phyloP scores from a whole-genome alignment of 2,329 filamentous ascomycete species.

The Sporothrix luriei region DNA sequence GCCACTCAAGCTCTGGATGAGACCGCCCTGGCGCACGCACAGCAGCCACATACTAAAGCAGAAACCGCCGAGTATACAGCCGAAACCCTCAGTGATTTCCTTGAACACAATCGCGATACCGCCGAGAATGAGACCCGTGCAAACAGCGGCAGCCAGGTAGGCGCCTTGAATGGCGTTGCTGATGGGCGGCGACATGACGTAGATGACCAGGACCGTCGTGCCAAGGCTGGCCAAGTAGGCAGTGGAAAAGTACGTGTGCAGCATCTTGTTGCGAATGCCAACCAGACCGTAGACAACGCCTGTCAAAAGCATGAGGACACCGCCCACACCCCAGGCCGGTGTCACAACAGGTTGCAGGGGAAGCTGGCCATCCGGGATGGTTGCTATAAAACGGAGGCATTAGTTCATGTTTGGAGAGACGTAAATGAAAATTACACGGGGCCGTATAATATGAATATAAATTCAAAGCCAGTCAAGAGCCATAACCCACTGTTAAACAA shows the following conservation, averaged over 20 bases:
- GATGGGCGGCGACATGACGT: constrained; percentile 81
- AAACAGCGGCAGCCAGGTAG: constrained; percentile 76
- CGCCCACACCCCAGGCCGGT: constrained; percentile 77
- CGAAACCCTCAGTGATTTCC: constrained; percentile 79
- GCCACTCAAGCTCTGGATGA: constrained; percentile 63
- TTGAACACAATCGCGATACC: constrained; percentile 74
- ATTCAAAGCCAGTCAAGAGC: constrained; percentile 26
- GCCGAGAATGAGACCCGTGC: constrained; percentile 75
- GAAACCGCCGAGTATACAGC: constrained; percentile 84
- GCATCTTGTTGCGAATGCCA: constrained; percentile 78
- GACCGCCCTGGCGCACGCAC: constrained; percentile 72
- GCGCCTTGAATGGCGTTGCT: constrained; percentile 77
- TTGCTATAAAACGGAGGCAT: constrained; percentile 43
- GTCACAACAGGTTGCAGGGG: constrained; percentile 76
- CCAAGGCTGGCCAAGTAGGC: constrained; percentile 72
- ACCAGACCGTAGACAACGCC: constrained; percentile 73
- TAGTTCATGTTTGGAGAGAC: neutral
- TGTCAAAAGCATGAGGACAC: constrained; percentile 71
- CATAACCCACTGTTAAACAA: constrained; percentile 40
- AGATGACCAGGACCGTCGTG: constrained; percentile 80
- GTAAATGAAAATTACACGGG: neutral
- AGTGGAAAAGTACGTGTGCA: constrained; percentile 79
- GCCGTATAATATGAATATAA: constrained; percentile 36
- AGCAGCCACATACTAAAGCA: constrained; percentile 90
- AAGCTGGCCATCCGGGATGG: constrained; percentile 57